Conservation (phyloP, 208 protist genomes). For the Angomonas deanei region DNA sequence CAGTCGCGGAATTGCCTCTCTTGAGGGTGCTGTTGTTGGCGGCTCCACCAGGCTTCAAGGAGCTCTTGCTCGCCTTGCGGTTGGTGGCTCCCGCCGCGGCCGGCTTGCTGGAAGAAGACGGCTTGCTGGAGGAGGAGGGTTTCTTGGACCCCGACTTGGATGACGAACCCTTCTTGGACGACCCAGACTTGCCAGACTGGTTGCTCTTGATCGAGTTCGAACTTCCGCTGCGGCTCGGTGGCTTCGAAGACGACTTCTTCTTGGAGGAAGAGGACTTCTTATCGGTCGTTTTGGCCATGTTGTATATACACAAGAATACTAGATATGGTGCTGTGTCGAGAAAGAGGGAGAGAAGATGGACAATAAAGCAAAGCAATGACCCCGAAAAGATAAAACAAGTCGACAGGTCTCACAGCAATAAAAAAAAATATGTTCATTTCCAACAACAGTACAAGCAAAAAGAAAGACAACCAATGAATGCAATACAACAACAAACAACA, state of each 20-base stretch:
- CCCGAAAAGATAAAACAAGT: neutral
- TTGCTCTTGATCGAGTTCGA: neutral
- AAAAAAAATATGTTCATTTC: neutral
- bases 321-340: neutral
- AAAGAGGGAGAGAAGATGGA: neutral
- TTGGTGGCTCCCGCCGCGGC: neutral
- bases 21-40: neutral
- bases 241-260: neutral
- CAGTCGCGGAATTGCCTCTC: slow-evolving; percentile 7
- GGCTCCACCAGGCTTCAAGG: neutral
- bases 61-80: neutral
- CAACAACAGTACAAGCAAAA: neutral
- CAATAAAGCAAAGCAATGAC: neutral
- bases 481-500: neutral
- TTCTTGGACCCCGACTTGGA: slow-evolving; percentile 15
- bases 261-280: neutral
- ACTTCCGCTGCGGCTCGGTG: neutral
- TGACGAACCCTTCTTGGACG: neutral
- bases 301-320: neutral
- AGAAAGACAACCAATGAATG: no score
- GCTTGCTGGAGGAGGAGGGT: no score
- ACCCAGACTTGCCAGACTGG: neutral
- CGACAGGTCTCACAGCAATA: neutral
- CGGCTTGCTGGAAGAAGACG: neutral
- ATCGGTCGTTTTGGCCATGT: no score